Percentiles rank a stretch among this genome's conserved stretches.
These are phyloP conservation scores for Colletotrichum liriopes DNA, from an alignment of 2,329 filamentous ascomycete genomes.

Conservation along the genomic window DNA sequence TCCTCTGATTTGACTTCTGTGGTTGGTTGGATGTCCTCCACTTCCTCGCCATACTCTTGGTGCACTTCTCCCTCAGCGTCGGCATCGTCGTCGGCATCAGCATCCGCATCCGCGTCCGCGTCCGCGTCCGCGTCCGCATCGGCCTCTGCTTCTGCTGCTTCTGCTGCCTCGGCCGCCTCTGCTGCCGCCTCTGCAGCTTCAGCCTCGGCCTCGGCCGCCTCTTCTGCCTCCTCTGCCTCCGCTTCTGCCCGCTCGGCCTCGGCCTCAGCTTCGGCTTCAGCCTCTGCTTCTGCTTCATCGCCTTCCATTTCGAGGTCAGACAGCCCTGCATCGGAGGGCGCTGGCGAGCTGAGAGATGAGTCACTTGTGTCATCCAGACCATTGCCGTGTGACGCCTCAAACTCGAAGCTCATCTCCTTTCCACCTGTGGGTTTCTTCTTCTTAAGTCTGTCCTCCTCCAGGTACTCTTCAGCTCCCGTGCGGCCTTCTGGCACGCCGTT, in stretches of 20 bases:
- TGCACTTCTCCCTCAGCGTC: constrained; percentile 47
- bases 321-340: constrained; percentile 55
- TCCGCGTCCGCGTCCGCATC: constrained; percentile 46
- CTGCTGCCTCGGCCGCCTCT: constrained; percentile 43
- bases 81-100: constrained; percentile 49
- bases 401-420: constrained; percentile 82
- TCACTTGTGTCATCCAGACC: constrained; percentile 71
- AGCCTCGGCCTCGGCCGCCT: constrained; percentile 48
- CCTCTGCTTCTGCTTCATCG: constrained; percentile 53
- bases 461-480: constrained; percentile 71
- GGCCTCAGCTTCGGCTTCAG: constrained; percentile 48
- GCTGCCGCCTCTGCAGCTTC: constrained; percentile 47
- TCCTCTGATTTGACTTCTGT: constrained; percentile 49
- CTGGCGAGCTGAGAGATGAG: constrained; percentile 61
- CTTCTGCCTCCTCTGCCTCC: constrained; percentile 49
- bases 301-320: constrained; percentile 54
- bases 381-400: constrained; percentile 74
- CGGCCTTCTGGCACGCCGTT: constrained; percentile 73
- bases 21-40: constrained; percentile 26
- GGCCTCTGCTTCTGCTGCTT: constrained; percentile 40
- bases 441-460: constrained; percentile 64
- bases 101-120: constrained; percentile 49
- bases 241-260: constrained; percentile 46
- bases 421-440: constrained; percentile 69
- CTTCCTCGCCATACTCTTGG: constrained; percentile 46